Evolutionary conservation across 2,329 filamentous ascomycete species (phyloP).

Genomic region (Pyrenochaeta sp.): DNA sequence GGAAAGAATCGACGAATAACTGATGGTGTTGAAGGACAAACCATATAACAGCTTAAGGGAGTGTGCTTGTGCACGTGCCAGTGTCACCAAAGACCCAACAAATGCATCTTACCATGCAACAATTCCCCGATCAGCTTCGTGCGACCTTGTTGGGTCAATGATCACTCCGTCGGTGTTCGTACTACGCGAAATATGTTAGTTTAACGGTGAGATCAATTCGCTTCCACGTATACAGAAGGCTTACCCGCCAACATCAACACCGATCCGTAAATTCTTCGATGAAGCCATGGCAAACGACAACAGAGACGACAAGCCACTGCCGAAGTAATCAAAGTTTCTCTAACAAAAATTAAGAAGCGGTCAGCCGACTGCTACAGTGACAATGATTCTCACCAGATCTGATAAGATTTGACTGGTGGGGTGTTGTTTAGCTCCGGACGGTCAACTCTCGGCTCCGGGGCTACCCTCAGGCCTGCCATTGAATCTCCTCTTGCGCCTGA

Average conservation of each 20-base stretch:
- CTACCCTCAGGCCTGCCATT: background rate
- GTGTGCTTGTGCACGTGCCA: background rate
- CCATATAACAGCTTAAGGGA: background rate
- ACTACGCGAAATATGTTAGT: constrained; percentile 22
- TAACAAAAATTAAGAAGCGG: background rate
- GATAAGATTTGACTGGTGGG: constrained; percentile 24
- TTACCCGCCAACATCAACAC: constrained; percentile 56
- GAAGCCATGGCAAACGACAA: constrained; percentile 11
- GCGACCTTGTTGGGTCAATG: constrained; percentile 41
- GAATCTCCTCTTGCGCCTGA: background rate
- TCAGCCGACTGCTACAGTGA: background rate
- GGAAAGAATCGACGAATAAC: no score
- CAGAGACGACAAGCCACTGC: background rate
- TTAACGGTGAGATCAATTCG: background rate
- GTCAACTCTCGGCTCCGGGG: constrained; percentile 1
- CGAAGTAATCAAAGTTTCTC: background rate
- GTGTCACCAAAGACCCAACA: no score
- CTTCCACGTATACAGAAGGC: constrained; percentile 2
- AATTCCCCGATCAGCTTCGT: constrained; percentile 39
- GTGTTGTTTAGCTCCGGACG: constrained; percentile 4
- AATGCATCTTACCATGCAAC: constrained; percentile 40
- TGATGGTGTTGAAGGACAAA: background rate
- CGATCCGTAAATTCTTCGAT: constrained; percentile 48
- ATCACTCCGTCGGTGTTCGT: constrained; percentile 50
- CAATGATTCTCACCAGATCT: constrained; percentile 7